phyloP scores from a whole-genome alignment of 306 rosid genomes.

The Mucuna pruriens region DNA sequence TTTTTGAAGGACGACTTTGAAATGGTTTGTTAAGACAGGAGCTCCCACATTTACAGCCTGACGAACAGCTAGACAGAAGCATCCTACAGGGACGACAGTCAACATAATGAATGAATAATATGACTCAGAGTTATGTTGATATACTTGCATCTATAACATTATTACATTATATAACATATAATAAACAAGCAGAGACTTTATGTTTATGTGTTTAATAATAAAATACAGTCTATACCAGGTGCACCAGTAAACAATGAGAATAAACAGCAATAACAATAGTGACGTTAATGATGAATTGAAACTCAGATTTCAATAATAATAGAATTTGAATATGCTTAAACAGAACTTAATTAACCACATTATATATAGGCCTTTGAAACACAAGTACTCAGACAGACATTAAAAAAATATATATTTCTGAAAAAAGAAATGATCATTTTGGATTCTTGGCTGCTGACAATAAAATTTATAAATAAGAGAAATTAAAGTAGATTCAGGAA shows the following conservation, averaged over 20 bases:
- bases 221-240: not conserved
- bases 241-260: not conserved
- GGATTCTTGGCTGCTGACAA: not conserved
- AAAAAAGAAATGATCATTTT: not conserved
- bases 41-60: constrained; percentile 87
- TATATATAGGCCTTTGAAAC: constrained; percentile 11
- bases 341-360: not conserved
- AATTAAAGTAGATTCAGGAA: constrained; percentile 18
- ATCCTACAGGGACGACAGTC: constrained; percentile 56
- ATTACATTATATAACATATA: no score
- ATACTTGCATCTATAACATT: constrained; percentile 26
- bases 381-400: not conserved
- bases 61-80: constrained; percentile 95
- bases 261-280: not conserved
- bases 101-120: constrained; percentile 32
- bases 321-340: not conserved
- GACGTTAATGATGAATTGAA: not conserved
- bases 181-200: not conserved
- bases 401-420: not conserved
- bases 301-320: not conserved
- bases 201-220: not conserved
- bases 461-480: not conserved
- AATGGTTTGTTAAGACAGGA: constrained; percentile 89
- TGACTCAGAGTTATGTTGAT: constrained; percentile 20
- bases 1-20: constrained; percentile 78